Conservation (phyloP, 768 basidiomycete species). For the Termitomyces sp. region DNA sequence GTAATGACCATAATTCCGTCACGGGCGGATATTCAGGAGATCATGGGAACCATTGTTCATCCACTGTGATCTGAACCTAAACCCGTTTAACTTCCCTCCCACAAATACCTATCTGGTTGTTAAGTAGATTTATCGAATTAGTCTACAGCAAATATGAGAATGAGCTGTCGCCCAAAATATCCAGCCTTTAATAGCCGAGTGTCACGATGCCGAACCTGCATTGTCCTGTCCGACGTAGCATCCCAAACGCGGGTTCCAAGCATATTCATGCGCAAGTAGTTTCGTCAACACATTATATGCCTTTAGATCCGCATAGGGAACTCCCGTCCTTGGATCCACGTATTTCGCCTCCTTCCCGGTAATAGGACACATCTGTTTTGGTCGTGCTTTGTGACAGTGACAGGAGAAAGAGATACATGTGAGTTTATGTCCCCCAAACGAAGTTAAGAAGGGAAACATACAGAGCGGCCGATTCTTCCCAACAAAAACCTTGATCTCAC, state of each 20-base stretch:
- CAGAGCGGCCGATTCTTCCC: conserved; percentile 62
- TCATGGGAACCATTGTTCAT: too few species aligned
- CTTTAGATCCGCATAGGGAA: conserved; percentile 67
- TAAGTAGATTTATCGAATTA: too few species aligned
- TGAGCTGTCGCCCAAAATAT: too few species aligned
- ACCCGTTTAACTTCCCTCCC: too few species aligned
- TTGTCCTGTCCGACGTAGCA: conserved; percentile 33
- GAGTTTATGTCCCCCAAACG: not conserved
- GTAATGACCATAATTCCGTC: too few species aligned
- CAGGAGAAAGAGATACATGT: not conserved
- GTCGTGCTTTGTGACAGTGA: conserved; percentile 45
- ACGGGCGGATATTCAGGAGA: too few species aligned
- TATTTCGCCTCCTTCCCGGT: conserved; percentile 78
- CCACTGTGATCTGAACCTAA: too few species aligned
- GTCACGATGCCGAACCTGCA: not conserved
- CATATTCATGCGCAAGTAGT: conserved; percentile 61
- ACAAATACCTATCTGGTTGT: too few species aligned
- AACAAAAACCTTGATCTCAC: conserved; percentile 58
- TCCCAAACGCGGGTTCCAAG: conserved; percentile 50
- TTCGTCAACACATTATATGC: conserved; percentile 63
- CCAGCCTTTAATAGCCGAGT: not conserved
- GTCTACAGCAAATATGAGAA: too few species aligned
- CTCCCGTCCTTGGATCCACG: conserved; percentile 70
- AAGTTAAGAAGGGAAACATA: conserved; percentile 24
- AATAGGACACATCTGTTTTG: conserved; percentile 62